phyloP scores from a whole-genome alignment of 495 filamentous ascomycete genomes.

The Neurospora sp. region DNA sequence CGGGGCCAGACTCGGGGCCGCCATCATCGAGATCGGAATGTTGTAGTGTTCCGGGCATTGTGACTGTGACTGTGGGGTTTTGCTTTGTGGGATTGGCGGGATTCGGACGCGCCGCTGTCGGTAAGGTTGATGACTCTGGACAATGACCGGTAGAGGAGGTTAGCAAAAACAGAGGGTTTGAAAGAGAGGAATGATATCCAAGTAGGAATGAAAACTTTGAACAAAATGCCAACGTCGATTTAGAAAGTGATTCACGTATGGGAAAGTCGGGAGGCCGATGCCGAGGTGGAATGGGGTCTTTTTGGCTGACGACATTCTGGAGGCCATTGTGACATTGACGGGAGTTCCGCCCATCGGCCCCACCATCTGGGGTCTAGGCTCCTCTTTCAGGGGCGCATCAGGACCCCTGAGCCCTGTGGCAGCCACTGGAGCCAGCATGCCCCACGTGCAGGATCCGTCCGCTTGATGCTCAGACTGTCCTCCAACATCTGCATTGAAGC shows the following conservation, averaged over 20 bases:
- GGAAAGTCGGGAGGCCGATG: background rate
- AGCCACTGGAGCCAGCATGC: background rate
- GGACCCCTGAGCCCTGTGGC: background rate
- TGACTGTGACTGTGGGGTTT: background rate
- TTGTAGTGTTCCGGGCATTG: constrained; percentile 26
- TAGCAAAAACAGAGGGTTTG: background rate
- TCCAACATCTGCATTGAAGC: background rate
- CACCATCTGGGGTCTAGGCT: background rate
- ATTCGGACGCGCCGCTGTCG: background rate
- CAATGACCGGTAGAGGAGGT: background rate
- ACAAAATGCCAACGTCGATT: background rate
- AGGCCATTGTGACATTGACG: background rate
- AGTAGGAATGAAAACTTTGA: background rate
- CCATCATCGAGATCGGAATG: constrained; percentile 26
- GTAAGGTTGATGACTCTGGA: background rate
- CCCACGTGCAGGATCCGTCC: background rate
- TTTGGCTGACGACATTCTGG: background rate
- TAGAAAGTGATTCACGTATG: background rate
- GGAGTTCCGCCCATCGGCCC: background rate
- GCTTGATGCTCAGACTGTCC: background rate
- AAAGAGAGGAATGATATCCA: background rate
- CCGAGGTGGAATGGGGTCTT: background rate
- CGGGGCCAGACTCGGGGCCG: constrained; percentile 35
- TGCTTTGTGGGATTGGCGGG: background rate
- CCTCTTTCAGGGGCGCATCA: background rate